These are phyloP conservation scores for Symbiodinium pilosum DNA, from an alignment of 73 alveolate species.

Conservation along the genomic window DNA sequence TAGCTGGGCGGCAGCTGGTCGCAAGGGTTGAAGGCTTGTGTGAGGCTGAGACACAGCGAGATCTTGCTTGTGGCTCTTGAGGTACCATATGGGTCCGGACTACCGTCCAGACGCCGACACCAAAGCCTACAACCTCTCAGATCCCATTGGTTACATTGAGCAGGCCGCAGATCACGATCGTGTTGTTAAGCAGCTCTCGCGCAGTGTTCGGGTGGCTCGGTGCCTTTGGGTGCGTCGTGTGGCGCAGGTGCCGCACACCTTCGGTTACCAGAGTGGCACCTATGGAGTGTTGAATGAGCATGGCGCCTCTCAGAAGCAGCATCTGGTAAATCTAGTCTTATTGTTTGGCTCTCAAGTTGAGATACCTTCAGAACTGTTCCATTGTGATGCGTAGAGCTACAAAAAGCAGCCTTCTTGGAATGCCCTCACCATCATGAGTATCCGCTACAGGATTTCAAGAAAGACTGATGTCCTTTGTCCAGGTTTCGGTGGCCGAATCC, in stretches of 20 bases:
- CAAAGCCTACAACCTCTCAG: slow-evolving; percentile 32
- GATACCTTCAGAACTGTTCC: no score
- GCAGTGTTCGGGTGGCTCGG: no score
- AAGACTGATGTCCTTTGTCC: no score
- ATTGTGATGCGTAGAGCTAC: no score
- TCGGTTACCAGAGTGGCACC: slow-evolving; percentile 77
- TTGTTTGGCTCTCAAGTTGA: no score
- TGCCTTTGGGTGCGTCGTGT: not conserved
- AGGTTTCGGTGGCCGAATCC: slow-evolving; percentile 83
- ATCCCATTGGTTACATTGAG: slow-evolving; percentile 84
- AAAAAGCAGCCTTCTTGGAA: no score
- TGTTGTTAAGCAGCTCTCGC: not conserved
- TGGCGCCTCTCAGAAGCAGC: slow-evolving; percentile 29
- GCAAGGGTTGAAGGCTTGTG: not conserved
- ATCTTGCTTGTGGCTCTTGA: not conserved
- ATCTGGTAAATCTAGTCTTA: no score
- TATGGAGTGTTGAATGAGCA: slow-evolving; percentile 89
- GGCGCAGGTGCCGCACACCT: slow-evolving; percentile 69
- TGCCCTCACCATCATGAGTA: no score
- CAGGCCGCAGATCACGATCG: no score
- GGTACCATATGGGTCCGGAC: slow-evolving; percentile 62
- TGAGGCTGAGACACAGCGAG: not conserved
- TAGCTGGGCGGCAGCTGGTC: not conserved
- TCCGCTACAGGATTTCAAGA: no score
- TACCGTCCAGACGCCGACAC: slow-evolving; percentile 34